Conservation (phyloP, 352 stramenopile species). For the Phytophthora meadii region DNA sequence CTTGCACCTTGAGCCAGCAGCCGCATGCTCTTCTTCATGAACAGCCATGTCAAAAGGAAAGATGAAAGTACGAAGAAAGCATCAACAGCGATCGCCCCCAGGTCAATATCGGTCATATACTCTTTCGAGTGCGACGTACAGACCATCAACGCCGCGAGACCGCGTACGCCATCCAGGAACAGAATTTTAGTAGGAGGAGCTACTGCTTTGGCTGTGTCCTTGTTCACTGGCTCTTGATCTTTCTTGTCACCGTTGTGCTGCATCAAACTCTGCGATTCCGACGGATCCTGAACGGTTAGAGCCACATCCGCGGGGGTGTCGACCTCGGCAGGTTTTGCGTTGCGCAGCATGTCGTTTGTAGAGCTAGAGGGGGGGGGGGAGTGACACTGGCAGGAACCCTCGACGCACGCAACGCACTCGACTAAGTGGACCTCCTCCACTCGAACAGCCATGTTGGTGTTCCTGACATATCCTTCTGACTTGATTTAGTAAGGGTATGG, state of each 20-base stretch:
- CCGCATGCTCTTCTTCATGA: conserved; percentile 42
- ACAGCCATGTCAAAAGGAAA: conserved; percentile 51
- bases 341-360: conserved; percentile 18
- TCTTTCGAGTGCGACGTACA: conserved; percentile 38
- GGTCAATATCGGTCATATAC: conserved; percentile 35
- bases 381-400: conserved; percentile 4
- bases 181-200: conserved; percentile 25
- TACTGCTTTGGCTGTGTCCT: background rate
- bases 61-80: conserved; percentile 57
- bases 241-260: conserved; percentile 5
- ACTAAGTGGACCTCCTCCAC: conserved; percentile 3
- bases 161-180: conserved; percentile 51
- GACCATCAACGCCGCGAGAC: conserved; percentile 46
- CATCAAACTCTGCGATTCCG: background rate
- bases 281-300: background rate
- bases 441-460: background rate
- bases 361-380: conserved; percentile 6
- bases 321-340: conserved; percentile 1
- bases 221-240: conserved; percentile 4
- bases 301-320: conserved; percentile 14
- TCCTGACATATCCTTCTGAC: conserved; percentile 6
- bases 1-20: conserved; percentile 29
- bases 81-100: conserved; percentile 44
- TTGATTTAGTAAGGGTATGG: background rate
- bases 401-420: background rate